Evolutionary conservation across 2,329 filamentous ascomycete species (phyloP), one percentile per base, ranked within the genome.

Genomic region (Coniella vitis): DNA sequence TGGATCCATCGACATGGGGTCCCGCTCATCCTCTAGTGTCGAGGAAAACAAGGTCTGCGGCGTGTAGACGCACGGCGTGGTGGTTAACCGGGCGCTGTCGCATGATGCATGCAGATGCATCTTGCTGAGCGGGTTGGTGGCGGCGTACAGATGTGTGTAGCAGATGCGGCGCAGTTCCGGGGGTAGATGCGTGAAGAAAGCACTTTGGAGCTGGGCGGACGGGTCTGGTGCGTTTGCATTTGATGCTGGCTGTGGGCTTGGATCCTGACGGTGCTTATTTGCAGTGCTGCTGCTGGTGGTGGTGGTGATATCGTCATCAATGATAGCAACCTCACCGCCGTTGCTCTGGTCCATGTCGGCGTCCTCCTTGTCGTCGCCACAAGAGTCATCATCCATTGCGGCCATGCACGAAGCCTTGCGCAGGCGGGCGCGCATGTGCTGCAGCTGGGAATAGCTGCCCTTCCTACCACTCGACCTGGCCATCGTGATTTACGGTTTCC

Each of bases 111-210:
- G 46, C 31, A 54, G 38, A 20, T 54, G 52, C 48, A 56, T 44
- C 21, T 45, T 44, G 38, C 49, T 38, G 38, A 48, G 46, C 16
- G 47, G 44, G 34, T 46, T 46, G 13, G 34, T 44, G n/a, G 42
- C 14, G 16, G 39, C 19, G 42, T 48, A 54, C 17, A 56, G 51
- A 8, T 52, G 42, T 16, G 41, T 40, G 36, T 56, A 56, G 48
- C 55, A 45, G 43, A 56, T 45, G 3, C 51, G 41, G 14, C 54
- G 54, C 19, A 56, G 16, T 45, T 56, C 54, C 8, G 40, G 43
- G 1, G 54, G 54, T 3, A 56, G 53, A 16, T 32, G 13, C 20
- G 38, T 31, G 52, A 61, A 59, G 42, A 58, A 53, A 17, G 41
- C 20, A n/a, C 59, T 54, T 39, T 60, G 53, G 19, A 38, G 21